Evolutionary conservation across 2,329 filamentous ascomycete genomes (phyloP), one percentile per base, ranked within the genome.

Genomic region (Plenodomus tracheiphilus): DNA sequence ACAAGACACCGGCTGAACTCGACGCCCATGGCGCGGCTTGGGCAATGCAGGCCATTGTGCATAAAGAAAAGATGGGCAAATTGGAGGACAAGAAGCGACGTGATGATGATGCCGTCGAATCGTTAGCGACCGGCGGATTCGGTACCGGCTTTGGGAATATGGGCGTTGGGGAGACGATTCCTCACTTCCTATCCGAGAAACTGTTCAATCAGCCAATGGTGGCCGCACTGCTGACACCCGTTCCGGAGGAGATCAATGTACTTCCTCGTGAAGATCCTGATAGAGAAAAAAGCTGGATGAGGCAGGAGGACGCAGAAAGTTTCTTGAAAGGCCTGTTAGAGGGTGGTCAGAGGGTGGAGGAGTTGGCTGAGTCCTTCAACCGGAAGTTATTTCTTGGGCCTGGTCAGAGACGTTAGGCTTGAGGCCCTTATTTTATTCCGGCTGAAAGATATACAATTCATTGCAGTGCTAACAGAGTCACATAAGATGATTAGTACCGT

Each of bases 31-130:
- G 42, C 4, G 21, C 36, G 6, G 43, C 30, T 8, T 50, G 47
- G 47, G 43, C 42, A 9, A 17, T 50, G 47, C 43, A 50, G 19
- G 45, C 21, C 11, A 34, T 50, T 7, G 18, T 50, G 10, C 28
- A 46, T 13, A 38, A 34, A 28, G 47, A 43, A 30, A 36, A 36
- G 35, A 7, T 38, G 20, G 38, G 19, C 11, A 22, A 46, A 17
- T 28, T 11, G 9, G 19, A 39, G 21, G 46, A 43, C 19, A 35
- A 37, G 21, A 4, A 30, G 28, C 22, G 16, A 8, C 16, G 38
- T 13, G 30, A 21, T 9, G n/a, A 6, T 19, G 43, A 46, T 16
- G 43, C 43, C 3, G 17, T 28, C 17, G 17, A 20, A 11, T 20
- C 28, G 17, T 19, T 46, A 4, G n/a, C 5, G 6, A 18, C 15